Percentiles rank a stretch among this genome's conserved stretches.
Evolutionary conservation across 2,329 filamentous ascomycete species (phyloP).

Genomic region (Keithomyces neogunnii): DNA sequence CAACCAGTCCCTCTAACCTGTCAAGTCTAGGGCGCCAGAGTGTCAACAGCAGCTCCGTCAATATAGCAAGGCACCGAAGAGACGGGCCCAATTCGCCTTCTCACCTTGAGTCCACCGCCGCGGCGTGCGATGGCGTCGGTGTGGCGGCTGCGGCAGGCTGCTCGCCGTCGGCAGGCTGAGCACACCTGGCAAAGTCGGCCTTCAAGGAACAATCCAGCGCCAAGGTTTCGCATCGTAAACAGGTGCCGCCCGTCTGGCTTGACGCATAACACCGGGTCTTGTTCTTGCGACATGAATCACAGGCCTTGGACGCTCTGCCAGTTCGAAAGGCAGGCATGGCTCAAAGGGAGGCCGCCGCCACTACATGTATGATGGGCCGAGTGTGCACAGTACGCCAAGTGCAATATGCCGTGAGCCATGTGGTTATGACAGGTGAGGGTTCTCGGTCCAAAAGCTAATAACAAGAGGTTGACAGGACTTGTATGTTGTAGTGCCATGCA

Average conservation of each 20-base stretch:
- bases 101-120: neutral
- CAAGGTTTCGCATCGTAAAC: conserved; percentile 17
- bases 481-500: too few relatives aligned
- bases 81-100: too few relatives aligned
- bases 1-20: neutral
- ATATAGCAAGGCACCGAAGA: neutral
- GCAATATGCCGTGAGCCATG: too few relatives aligned
- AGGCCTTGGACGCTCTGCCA: conserved; percentile 18
- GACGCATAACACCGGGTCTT: conserved; percentile 19
- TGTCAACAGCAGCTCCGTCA: neutral
- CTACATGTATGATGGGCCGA: too few relatives aligned
- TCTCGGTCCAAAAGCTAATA: too few relatives aligned
- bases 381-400: too few relatives aligned
- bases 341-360: neutral
- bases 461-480: too few relatives aligned
- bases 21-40: neutral
- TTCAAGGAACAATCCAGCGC: conserved; percentile 14
- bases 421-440: too few relatives aligned
- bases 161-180: neutral
- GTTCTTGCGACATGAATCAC: conserved; percentile 15
- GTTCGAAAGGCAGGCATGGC: conserved; percentile 15
- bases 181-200: neutral
- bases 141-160: too few relatives aligned
- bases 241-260: conserved; percentile 4
- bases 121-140: too few relatives aligned